These are phyloP conservation scores for Fusarium brachygibbosum DNA, from an alignment of 2,329 filamentous ascomycete species.

Conservation along the genomic window DNA sequence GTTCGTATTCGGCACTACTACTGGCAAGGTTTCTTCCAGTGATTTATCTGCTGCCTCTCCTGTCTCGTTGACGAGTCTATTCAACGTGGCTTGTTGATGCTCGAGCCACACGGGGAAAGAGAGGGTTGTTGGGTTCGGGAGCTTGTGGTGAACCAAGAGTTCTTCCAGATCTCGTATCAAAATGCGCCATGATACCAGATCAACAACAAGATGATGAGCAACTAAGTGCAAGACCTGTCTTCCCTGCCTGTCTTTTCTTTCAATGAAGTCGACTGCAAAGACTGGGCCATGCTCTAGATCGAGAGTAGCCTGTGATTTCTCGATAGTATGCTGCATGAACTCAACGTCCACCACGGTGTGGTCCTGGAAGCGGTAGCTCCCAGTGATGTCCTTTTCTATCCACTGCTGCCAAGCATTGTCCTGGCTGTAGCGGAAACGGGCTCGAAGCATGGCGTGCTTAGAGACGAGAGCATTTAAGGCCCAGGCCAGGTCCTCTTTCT, in stretches of 20 bases:
- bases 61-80: not conserved
- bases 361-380: not conserved
- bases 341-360: not conserved
- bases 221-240: constrained; percentile 1
- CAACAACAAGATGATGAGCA: constrained; percentile 8
- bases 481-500: not conserved
- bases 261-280: constrained; percentile 4
- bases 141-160: constrained; percentile 1
- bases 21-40: not conserved
- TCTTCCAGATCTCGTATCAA: constrained; percentile 4
- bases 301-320: constrained; percentile 1
- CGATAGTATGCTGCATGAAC: not conserved
- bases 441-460: constrained; percentile 11
- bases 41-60: not conserved
- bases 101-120: constrained; percentile 5
- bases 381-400: constrained; percentile 4
- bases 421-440: not conserved
- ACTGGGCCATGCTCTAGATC: constrained; percentile 9
- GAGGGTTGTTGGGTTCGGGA: constrained; percentile 2
- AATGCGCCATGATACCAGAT: constrained; percentile 8
- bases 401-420: constrained; percentile 3
- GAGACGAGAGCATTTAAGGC: not conserved
- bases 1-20: constrained; percentile 1
- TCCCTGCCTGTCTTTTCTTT: constrained; percentile 3
- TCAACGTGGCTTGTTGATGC: constrained; percentile 2